Evolutionary conservation across 441 rosid genomes (phyloP).

Genomic region (Codiaeum variegatum): DNA sequence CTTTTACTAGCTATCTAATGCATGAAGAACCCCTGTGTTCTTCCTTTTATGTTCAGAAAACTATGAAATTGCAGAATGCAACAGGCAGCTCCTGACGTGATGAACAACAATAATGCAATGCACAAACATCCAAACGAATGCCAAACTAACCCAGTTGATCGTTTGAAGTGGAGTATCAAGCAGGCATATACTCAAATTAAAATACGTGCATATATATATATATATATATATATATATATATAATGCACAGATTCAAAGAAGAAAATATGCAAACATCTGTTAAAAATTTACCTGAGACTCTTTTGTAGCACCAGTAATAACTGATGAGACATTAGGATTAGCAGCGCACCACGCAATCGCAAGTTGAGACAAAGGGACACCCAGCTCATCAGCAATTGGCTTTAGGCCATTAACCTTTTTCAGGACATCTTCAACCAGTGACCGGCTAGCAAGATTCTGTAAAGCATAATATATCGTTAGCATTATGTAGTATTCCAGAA

Average conservation of each 20-base stretch:
- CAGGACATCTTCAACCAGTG: conserved; percentile 87
- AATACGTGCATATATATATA: too few species aligned
- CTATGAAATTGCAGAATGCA: neutral
- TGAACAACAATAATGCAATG: neutral
- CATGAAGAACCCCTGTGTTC: neutral
- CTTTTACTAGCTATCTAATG: neutral
- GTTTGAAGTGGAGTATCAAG: neutral
- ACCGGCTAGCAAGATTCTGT: conserved; percentile 86
- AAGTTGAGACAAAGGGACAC: conserved; percentile 88
- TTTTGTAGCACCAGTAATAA: conserved; percentile 93
- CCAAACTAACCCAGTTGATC: neutral
- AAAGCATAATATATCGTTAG: conserved; percentile 1
- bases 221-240: neutral
- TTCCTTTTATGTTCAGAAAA: neutral
- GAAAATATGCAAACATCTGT: neutral
- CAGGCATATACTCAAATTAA: neutral
- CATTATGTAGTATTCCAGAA: neutral
- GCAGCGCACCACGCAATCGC: conserved; percentile 98
- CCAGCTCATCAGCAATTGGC: conserved; percentile 97
- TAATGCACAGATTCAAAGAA: conserved; percentile 2
- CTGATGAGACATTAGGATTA: conserved; percentile 92
- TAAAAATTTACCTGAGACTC: conserved; percentile 73
- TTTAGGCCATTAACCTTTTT: conserved; percentile 82
- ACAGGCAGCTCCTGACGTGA: neutral
- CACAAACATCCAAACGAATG: neutral